Conservation (phyloP, 1,284 basidiomycete species). For the Golubevia pallescens region DNA sequence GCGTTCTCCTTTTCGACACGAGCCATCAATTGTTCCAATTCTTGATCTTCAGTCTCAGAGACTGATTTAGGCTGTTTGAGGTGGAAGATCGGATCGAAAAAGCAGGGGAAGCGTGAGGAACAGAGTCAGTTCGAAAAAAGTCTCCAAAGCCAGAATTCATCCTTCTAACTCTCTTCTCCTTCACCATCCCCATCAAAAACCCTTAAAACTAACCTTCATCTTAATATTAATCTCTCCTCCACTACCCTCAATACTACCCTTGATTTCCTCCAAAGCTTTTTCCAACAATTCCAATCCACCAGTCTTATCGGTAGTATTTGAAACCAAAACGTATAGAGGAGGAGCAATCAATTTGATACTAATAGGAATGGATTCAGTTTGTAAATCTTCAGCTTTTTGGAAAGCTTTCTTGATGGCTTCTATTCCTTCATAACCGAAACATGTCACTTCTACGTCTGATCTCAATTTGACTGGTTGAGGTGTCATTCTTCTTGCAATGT, state of each 20-base stretch:
- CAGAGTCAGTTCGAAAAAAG: not conserved
- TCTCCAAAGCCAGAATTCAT: not conserved
- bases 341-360: slow-evolving; percentile 97
- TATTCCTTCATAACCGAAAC: slow-evolving; percentile 96
- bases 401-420: slow-evolving; percentile 95
- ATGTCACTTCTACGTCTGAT: slow-evolving; percentile 96
- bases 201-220: slow-evolving; percentile 79
- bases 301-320: slow-evolving; percentile 95
- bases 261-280: slow-evolving; percentile 88
- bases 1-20: slow-evolving; percentile 63
- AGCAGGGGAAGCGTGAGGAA: not conserved
- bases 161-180: not conserved
- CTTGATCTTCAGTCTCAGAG: slow-evolving; percentile 61
- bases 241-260: slow-evolving; percentile 77
- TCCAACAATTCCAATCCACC: slow-evolving; percentile 92
- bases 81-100: not conserved
- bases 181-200: not conserved
- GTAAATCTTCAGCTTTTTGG: slow-evolving; percentile 82
- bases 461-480: slow-evolving; percentile 99
- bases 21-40: slow-evolving; percentile 63
- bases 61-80: slow-evolving; percentile 53
- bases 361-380: slow-evolving; percentile 89
- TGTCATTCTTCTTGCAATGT: slow-evolving; percentile 91
- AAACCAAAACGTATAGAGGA: slow-evolving; percentile 92
- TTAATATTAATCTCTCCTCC: slow-evolving; percentile 84